Evolutionary conservation across 2,329 filamentous ascomycete genomes (phyloP).

Genomic region (Ceratocystis cubensis): DNA sequence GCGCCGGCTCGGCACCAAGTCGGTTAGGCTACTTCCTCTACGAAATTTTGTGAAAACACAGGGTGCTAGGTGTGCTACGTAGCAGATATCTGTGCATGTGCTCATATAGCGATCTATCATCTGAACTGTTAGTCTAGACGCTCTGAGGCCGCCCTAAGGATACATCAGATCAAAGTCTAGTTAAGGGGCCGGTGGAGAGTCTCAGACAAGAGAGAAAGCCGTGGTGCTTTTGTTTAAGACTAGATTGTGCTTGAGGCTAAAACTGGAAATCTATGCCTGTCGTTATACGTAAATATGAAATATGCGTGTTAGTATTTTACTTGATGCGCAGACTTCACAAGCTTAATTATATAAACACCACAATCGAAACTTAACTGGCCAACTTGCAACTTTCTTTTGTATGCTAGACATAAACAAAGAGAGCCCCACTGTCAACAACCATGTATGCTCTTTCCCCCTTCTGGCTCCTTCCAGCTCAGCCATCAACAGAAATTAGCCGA

Average conservation of each 20-base stretch:
- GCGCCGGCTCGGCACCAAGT: too few relatives aligned
- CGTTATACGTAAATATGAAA: not conserved
- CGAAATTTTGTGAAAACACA: not conserved
- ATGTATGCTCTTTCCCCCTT: not conserved
- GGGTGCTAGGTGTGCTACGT: not conserved
- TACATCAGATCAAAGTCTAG: not conserved
- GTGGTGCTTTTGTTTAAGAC: not conserved
- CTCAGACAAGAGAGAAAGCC: not conserved
- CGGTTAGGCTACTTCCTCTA: too few relatives aligned
- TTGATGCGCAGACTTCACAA: too few relatives aligned
- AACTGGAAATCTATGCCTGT: not conserved
- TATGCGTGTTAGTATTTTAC: too few relatives aligned
- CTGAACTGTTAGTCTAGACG: not conserved
- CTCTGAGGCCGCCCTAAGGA: not conserved
- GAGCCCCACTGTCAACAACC: not conserved
- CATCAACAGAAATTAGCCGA: slow-evolving; percentile 7
- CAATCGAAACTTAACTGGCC: not conserved
- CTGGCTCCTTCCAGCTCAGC: not conserved
- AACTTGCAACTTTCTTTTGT: not conserved
- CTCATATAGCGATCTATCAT: not conserved
- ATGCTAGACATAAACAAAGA: not conserved
- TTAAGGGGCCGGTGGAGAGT: not conserved
- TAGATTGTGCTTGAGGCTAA: not conserved
- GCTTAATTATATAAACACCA: too few relatives aligned
- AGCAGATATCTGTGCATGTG: not conserved